phyloP scores from a whole-genome alignment of 2,329 filamentous ascomycete genomes.

The Penicillium sp. region DNA sequence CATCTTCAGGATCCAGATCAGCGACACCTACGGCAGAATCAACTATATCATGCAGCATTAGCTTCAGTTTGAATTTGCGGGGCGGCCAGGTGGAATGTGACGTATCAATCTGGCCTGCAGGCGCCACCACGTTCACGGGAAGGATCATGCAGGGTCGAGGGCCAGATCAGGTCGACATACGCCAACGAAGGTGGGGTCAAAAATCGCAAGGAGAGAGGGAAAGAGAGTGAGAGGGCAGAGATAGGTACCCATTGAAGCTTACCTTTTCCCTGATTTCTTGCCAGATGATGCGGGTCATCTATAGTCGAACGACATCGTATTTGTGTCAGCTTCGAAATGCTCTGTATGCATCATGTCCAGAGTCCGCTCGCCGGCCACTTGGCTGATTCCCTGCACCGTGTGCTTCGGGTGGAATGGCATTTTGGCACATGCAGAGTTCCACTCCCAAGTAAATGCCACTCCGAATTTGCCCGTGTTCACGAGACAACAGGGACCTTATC shows the following conservation, averaged over 20 bases:
- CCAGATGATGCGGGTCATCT: slow-evolving; percentile 99
- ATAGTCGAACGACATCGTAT: slow-evolving; percentile 10
- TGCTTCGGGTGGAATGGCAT: slow-evolving; percentile 6
- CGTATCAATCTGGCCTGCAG: slow-evolving; percentile 12
- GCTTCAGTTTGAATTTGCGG: slow-evolving; percentile 5
- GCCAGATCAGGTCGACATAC: slow-evolving; percentile 5
- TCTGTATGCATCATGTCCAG: neutral
- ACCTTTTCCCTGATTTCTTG: slow-evolving; percentile 95
- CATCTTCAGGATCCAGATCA: slow-evolving; percentile 1
- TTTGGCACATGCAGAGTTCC: slow-evolving; percentile 18
- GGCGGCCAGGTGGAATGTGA: neutral
- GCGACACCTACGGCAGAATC: slow-evolving; percentile 64
- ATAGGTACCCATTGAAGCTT: slow-evolving; percentile 13
- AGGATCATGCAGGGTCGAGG: slow-evolving; percentile 14
- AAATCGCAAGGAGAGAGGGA: slow-evolving; percentile 2
- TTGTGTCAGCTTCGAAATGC: slow-evolving; percentile 15
- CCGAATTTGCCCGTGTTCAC: slow-evolving; percentile 29
- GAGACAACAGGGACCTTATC: neutral
- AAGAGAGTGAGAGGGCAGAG: slow-evolving; percentile 5
- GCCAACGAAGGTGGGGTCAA: neutral
- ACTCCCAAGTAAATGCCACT: neutral
- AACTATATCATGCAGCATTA: slow-evolving; percentile 47
- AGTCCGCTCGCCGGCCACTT: neutral
- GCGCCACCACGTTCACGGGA: neutral
- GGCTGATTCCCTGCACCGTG: neutral